A percentile compares a stretch with the other conserved stretches of the same genome.
phyloP scores from a whole-genome alignment of 179 eudicot genomes.

The Beta lomatogona region DNA sequence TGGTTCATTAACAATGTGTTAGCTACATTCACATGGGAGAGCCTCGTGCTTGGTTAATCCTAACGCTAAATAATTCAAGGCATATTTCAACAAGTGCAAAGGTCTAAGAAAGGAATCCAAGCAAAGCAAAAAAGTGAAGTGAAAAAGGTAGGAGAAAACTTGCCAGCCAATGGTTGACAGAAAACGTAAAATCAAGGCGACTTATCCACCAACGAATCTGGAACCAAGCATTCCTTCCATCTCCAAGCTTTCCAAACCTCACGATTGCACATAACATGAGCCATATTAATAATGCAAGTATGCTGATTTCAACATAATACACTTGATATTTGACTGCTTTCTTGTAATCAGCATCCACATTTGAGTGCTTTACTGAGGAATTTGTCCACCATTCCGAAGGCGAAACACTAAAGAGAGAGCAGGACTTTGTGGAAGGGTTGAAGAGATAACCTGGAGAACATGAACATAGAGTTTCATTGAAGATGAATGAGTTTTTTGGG shows the following conservation, averaged over 20 bases:
- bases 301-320: constrained; percentile 48
- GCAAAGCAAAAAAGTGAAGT: not conserved
- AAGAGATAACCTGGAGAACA: constrained; percentile 68
- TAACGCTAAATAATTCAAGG: no score
- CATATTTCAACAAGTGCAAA: no score
- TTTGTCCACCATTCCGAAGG: constrained; percentile 35
- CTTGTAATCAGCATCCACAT: constrained; percentile 36
- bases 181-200: constrained; percentile 67
- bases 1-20: no score
- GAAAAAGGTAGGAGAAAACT: not conserved
- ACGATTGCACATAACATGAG: constrained; percentile 47
- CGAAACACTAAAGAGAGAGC: constrained; percentile 37
- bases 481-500: constrained; percentile 49
- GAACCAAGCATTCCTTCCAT: constrained; percentile 64
- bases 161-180: constrained; percentile 82
- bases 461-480: constrained; percentile 63
- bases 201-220: constrained; percentile 90
- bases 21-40: no score
- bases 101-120: not conserved
- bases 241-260: constrained; percentile 57
- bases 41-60: no score
- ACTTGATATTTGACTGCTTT: constrained; percentile 38
- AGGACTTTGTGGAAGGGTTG: constrained; percentile 39
- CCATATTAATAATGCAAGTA: constrained; percentile 51
- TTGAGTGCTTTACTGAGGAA: constrained; percentile 57